phyloP scores from a whole-genome alignment of 1,284 basidiomycete genomes.

The Austroboletus niveus region DNA sequence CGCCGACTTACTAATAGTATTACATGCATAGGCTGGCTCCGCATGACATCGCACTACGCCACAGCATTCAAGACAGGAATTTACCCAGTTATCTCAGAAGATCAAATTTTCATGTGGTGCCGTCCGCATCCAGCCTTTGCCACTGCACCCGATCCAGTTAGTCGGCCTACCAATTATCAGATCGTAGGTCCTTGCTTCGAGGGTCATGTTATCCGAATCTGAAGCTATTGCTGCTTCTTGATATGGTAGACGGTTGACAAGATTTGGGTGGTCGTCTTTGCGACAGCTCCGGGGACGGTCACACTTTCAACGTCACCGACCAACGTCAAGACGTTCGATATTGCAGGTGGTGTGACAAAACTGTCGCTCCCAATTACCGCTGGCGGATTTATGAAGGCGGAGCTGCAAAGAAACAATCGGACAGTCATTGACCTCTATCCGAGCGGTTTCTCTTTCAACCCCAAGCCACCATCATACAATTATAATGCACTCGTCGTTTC shows the following conservation, averaged over 20 bases:
- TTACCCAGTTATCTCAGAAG: constrained; percentile 62
- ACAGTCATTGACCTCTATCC: constrained; percentile 52
- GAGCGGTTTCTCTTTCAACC: constrained; percentile 50
- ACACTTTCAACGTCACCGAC: constrained; percentile 49
- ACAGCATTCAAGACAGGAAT: constrained; percentile 74
- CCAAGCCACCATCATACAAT: constrained; percentile 55
- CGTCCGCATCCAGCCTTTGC: constrained; percentile 68
- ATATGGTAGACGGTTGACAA: constrained; percentile 46
- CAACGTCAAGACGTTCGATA: constrained; percentile 46
- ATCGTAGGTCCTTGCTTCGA: constrained; percentile 36
- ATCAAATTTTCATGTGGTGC: constrained; percentile 71
- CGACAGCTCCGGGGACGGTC: constrained; percentile 52
- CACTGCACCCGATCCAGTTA: constrained; percentile 49
- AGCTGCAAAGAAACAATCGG: constrained; percentile 51
- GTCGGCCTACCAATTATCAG: constrained; percentile 54
- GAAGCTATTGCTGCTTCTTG: background rate
- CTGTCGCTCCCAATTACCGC: constrained; percentile 57
- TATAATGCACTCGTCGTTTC: constrained; percentile 58
- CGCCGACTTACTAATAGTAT: background rate
- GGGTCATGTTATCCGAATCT: background rate
- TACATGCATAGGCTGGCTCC: constrained; percentile 51
- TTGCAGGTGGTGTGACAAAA: constrained; percentile 63
- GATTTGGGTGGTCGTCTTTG: constrained; percentile 66
- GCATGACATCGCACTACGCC: constrained; percentile 67
- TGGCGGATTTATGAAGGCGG: constrained; percentile 61